Evolutionary conservation across 352 stramenopile species (phyloP).

Genomic region (Globisporangium paroecandrum): DNA sequence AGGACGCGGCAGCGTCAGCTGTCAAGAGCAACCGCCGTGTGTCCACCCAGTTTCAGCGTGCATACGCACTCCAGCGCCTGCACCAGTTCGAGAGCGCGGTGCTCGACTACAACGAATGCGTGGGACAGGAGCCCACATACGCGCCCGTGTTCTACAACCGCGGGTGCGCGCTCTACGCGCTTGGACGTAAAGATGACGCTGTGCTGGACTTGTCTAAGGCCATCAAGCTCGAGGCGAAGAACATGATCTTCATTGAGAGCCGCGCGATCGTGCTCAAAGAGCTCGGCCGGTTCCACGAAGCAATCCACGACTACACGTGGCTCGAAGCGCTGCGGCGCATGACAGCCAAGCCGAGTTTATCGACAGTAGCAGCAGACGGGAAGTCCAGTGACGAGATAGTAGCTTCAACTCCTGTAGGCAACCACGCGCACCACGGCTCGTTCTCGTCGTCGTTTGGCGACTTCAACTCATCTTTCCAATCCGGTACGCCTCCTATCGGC

Average conservation of each 20-base stretch:
- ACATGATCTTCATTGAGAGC: slow-evolving; percentile 59
- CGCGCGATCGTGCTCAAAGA: slow-evolving; percentile 55
- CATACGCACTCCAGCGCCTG: slow-evolving; percentile 57
- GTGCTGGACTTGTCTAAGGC: slow-evolving; percentile 55
- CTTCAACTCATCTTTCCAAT: slow-evolving; percentile 14
- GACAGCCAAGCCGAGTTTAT: background rate
- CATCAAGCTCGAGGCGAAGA: slow-evolving; percentile 66
- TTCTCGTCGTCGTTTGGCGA: slow-evolving; percentile 28
- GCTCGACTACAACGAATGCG: slow-evolving; percentile 52
- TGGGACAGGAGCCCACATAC: slow-evolving; percentile 35
- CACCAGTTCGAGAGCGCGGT: slow-evolving; percentile 42
- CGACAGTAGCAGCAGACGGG: background rate
- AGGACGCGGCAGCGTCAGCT: background rate
- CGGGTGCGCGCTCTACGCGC: slow-evolving; percentile 53
- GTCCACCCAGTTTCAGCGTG: slow-evolving; percentile 43
- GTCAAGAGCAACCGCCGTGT: slow-evolving; percentile 35
- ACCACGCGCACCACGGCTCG: slow-evolving; percentile 15
- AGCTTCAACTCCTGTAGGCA: background rate
- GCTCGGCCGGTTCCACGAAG: slow-evolving; percentile 60
- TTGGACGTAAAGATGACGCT: slow-evolving; percentile 40
- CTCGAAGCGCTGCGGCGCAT: slow-evolving; percentile 44
- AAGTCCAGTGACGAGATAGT: background rate
- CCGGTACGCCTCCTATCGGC: background rate
- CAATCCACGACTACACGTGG: slow-evolving; percentile 70
- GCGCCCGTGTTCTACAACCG: slow-evolving; percentile 56